phyloP scores from a whole-genome alignment of 768 basidiomycete genomes.

The Suillus weaverae region DNA sequence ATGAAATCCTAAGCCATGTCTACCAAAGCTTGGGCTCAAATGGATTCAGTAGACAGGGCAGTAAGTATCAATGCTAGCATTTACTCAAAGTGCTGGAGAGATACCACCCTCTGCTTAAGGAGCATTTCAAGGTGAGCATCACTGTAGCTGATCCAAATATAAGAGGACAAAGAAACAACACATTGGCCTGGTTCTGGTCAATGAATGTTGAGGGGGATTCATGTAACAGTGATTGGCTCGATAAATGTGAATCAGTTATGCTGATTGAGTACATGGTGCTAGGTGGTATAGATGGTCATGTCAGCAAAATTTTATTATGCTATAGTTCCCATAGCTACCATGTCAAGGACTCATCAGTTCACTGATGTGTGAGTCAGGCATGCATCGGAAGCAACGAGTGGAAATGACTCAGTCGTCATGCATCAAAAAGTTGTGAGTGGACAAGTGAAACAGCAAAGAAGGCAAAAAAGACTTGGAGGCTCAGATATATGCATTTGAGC shows the following conservation, averaged over 20 bases:
- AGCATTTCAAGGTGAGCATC: background rate
- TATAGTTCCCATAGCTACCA: too few species aligned
- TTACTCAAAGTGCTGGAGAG: background rate
- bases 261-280: too few species aligned
- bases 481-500: too few species aligned
- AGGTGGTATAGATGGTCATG: too few species aligned
- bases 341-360: too few species aligned
- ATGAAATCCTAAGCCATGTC: background rate
- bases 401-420: too few species aligned
- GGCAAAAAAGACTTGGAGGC: too few species aligned
- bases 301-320: too few species aligned
- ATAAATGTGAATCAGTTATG: background rate
- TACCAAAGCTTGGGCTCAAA: background rate
- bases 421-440: too few species aligned
- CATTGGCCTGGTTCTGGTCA: background rate
- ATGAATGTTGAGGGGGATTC: background rate
- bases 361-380: too few species aligned
- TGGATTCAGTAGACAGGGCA: background rate
- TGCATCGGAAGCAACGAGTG: too few species aligned
- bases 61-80: background rate
- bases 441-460: too few species aligned
- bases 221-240: background rate
- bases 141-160: background rate
- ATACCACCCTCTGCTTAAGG: background rate
- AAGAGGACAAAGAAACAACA: background rate